A percentile compares a stretch with the other conserved stretches of the same genome.
Evolutionary conservation across 371 early-diverging fungal genomes (phyloP).

Genomic region (Mortierella sp.): DNA sequence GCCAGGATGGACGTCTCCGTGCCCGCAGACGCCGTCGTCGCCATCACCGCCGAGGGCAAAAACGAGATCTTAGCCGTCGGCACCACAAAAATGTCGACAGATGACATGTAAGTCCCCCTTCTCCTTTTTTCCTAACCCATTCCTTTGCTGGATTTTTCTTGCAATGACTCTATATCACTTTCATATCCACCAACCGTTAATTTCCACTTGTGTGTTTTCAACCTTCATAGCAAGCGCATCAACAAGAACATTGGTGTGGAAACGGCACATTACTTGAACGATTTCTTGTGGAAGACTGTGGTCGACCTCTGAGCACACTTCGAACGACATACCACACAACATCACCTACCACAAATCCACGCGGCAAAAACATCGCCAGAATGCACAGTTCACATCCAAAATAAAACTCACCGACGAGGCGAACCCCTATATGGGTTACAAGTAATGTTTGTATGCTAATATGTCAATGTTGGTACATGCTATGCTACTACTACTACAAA

Average conservation of each 20-base stretch:
- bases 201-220: not conserved
- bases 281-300: conserved; percentile 87
- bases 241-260: conserved; percentile 96
- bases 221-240: conserved; percentile 70
- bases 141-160: no score
- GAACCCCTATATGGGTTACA: no score
- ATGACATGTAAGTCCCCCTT: conserved; percentile 84
- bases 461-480: no score
- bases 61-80: conserved; percentile 95
- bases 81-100: conserved; percentile 87
- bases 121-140: no score
- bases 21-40: conserved; percentile 85
- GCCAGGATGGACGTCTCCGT: conserved; percentile 86
- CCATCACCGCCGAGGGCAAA: conserved; percentile 97
- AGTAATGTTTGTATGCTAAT: no score
- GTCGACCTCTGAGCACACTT: conserved; percentile 33
- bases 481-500: no score
- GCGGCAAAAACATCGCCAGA: not conserved
- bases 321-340: not conserved
- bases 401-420: no score
- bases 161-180: not conserved
- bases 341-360: not conserved
- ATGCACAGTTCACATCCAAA: not conserved
- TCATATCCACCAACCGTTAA: not conserved
- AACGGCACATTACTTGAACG: conserved; percentile 89